Evolutionary conservation across 2,329 filamentous ascomycete species (phyloP).

Genomic region (Ceratocystiopsis sp.): DNA sequence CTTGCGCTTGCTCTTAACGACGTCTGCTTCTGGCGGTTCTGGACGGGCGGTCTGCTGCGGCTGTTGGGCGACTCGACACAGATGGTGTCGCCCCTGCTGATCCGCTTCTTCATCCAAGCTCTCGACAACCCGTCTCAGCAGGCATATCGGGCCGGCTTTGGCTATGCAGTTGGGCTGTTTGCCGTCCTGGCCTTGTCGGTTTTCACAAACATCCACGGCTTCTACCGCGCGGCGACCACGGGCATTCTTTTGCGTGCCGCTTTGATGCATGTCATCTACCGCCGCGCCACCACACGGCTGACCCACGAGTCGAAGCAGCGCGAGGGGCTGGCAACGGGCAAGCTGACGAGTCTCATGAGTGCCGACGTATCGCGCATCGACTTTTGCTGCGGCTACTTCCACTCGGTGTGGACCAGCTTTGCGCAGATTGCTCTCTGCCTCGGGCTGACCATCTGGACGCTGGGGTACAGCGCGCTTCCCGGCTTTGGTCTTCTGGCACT

Average conservation of each 20-base stretch:
- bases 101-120: constrained; percentile 11
- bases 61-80: constrained; percentile 13
- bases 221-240: constrained; percentile 10
- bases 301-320: constrained; percentile 9
- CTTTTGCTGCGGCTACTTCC: constrained; percentile 17
- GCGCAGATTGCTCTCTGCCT: constrained; percentile 16
- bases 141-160: constrained; percentile 10
- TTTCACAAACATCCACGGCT: constrained; percentile 13
- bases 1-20: constrained; percentile 15
- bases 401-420: constrained; percentile 16
- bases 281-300: constrained; percentile 11
- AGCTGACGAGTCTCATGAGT: constrained; percentile 17
- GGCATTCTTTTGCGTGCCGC: constrained; percentile 2
- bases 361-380: constrained; percentile 17
- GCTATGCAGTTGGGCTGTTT: constrained; percentile 13
- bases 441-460: constrained; percentile 10
- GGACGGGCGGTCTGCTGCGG: constrained; percentile 14
- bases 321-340: constrained; percentile 11
- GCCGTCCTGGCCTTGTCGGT: constrained; percentile 12
- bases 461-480: constrained; percentile 13
- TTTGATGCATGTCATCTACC: constrained; percentile 7
- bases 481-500: constrained; percentile 13
- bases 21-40: constrained; percentile 16
- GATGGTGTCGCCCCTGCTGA: constrained; percentile 12
- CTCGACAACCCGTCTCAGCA: constrained; percentile 11